Evolutionary conservation across 108 stramenopile species (phyloP), one percentile per base, ranked within the genome.

Genomic region (Cylindrotheca fusiformis): DNA sequence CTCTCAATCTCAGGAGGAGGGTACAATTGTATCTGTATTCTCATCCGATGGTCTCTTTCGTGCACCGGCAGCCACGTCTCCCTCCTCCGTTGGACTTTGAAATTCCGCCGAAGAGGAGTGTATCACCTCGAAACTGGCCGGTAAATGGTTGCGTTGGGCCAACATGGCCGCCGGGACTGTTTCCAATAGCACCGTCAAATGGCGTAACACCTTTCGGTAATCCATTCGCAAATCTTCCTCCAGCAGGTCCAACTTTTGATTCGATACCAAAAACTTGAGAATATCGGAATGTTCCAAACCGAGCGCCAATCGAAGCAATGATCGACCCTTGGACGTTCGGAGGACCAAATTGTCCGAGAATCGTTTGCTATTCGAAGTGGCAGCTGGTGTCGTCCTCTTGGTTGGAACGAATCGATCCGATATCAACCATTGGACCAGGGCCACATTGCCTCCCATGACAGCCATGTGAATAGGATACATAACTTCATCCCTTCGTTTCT

Each of bases 381-480:
- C 20, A 68, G 60, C 21, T 75, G 50, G 1, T 25, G 0, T 1
- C 52, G 63, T 22, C 27, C 63, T 6, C 8, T 54, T 0, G 41
- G 6, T 4, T 28, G 78, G 76, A 31, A 78, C 75, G 52, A 45
- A 71, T 45, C 77, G 82, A 29, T 76, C 78, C 18, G 63, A 62
- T 10, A 80, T 52, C 46, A 85, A 63, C 84, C 84, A 85, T 53
- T 65, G 54, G 3, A 85, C 67, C 17, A 81, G 59, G 22, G 58
- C 50, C 32, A 76, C 52, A 20, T 65, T 69, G 28, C 72, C 65
- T 10, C 84, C 84, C 20, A 72, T 32, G 14, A 81, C 64, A 4
- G 84, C 84, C 51, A 72, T 65, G 57, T 85, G 84, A 29, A 85
- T 73, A 3, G 84, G 84, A 50, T 75, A 65, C 66, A 56, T 56